Evolutionary conservation across 1,139 yeast species (phyloP).

Genomic region (Yamadazyma trypodendri): DNA sequence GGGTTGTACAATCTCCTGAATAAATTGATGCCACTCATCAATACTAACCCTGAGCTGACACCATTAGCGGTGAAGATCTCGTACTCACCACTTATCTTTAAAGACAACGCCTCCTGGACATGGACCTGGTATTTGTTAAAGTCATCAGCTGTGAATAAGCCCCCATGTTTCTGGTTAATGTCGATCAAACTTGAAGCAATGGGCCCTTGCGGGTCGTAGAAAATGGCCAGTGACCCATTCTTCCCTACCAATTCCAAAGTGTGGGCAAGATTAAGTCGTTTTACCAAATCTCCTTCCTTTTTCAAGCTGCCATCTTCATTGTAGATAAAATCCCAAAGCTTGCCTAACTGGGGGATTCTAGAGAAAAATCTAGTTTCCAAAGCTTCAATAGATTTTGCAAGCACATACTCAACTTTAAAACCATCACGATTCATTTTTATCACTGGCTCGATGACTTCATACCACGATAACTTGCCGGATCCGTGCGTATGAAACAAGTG

Average conservation of each 20-base stretch:
- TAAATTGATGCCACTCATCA: constrained; percentile 71
- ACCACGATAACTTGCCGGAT: constrained; percentile 71
- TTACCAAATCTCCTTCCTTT: constrained; percentile 57
- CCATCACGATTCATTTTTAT: constrained; percentile 66
- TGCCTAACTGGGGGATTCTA: constrained; percentile 23
- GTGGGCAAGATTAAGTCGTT: constrained; percentile 59
- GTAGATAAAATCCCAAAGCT: constrained; percentile 59
- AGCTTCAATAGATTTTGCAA: constrained; percentile 32
- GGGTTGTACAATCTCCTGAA: constrained; percentile 35
- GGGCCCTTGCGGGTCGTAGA: constrained; percentile 83
- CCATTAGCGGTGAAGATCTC: constrained; percentile 72
- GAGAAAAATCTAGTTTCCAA: constrained; percentile 28
- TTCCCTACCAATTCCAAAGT: constrained; percentile 68
- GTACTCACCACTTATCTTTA: constrained; percentile 37
- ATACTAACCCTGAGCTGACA: constrained; percentile 80
- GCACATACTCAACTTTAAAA: constrained; percentile 53
- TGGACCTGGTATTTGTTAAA: constrained; percentile 59
- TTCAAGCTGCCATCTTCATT: constrained; percentile 32
- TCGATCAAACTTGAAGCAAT: constrained; percentile 56
- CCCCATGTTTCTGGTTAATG: constrained; percentile 50
- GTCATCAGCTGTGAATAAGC: constrained; percentile 61
- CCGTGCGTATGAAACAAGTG: constrained; percentile 60
- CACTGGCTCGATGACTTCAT: constrained; percentile 73
- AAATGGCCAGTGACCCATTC: constrained; percentile 72
- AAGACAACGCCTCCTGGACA: constrained; percentile 54